Conservation (phyloP, 805 yeast genomes). For the Teunomyces lycoperdinae region DNA sequence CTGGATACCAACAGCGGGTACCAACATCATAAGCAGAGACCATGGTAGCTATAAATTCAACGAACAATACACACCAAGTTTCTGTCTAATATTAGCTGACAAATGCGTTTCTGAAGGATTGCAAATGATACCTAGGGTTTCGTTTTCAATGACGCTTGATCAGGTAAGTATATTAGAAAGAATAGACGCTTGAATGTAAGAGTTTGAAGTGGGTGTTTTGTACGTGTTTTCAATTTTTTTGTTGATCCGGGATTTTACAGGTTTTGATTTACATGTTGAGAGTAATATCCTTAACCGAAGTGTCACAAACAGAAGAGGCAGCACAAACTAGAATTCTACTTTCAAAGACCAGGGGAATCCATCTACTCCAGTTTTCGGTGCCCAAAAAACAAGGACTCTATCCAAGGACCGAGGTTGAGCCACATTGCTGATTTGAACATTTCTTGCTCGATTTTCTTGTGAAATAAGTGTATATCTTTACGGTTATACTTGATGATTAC, state of each 20-base stretch:
- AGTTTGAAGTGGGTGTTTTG: constrained; percentile 2
- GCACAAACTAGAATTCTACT: neutral
- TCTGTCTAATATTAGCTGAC: neutral
- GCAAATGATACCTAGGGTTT: neutral
- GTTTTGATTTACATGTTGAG: constrained; percentile 2
- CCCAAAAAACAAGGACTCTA: too few relatives aligned
- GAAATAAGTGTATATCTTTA: too few relatives aligned
- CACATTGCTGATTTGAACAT: too few relatives aligned
- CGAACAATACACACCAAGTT: constrained; percentile 1
- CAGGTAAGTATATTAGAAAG: neutral
- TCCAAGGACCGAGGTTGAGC: too few relatives aligned
- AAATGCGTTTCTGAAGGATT: neutral
- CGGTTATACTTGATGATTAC: neutral
- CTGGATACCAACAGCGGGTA: constrained; percentile 82
- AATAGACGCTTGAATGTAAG: neutral
- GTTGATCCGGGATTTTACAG: constrained; percentile 2
- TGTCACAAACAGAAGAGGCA: neutral
- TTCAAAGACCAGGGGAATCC: neutral
- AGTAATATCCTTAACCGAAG: constrained; percentile 4
- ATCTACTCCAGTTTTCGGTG: neutral
- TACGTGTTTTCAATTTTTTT: constrained; percentile 4
- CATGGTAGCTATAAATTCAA: constrained; percentile 9
- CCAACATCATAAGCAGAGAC: constrained; percentile 30
- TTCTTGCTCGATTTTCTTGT: too few relatives aligned
- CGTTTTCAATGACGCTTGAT: neutral